phyloP scores from a whole-genome alignment of 441 rosid genomes.

The Syzygium syzygioides region DNA sequence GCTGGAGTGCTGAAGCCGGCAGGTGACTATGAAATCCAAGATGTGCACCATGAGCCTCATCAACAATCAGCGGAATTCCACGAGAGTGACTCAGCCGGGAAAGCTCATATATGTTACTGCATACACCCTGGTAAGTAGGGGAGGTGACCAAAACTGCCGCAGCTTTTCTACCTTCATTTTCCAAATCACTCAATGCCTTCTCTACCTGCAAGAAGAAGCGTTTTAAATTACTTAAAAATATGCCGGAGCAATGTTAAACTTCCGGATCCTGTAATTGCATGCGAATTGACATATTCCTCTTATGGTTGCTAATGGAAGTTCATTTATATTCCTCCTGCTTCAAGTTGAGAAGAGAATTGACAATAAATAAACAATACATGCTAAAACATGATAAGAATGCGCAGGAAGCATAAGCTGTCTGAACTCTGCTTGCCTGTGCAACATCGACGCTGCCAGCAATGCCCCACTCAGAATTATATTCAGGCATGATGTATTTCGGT shows the following conservation, averaged over 20 bases:
- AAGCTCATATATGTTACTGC: constrained; percentile 42
- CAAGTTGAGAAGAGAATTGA: background rate
- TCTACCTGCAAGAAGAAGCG: constrained; percentile 28
- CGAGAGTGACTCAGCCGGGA: constrained; percentile 39
- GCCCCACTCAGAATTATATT: constrained; percentile 42
- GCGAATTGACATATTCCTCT: background rate
- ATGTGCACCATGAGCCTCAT: constrained; percentile 71
- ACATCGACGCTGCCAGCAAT: constrained; percentile 38
- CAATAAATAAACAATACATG: background rate
- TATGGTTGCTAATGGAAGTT: background rate
- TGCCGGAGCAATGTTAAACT: background rate
- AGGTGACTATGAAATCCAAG: constrained; percentile 49
- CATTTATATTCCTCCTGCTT: background rate
- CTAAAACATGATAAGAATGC: background rate
- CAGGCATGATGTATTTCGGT: constrained; percentile 50
- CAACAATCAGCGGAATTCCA: constrained; percentile 52
- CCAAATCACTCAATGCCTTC: constrained; percentile 41
- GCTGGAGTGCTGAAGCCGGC: constrained; percentile 50
- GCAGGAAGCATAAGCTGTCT: background rate
- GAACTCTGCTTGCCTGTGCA: constrained; percentile 28
- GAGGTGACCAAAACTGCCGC: constrained; percentile 57
- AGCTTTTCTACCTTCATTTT: constrained; percentile 34
- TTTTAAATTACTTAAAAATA: background rate
- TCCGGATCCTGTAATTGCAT: background rate
- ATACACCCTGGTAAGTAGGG: constrained; percentile 61